Percentiles rank a stretch among this genome's conserved stretches.
These are phyloP conservation scores for Mentha longifolia DNA, from an alignment of 257 asterid genomes.

Conservation along the genomic window DNA sequence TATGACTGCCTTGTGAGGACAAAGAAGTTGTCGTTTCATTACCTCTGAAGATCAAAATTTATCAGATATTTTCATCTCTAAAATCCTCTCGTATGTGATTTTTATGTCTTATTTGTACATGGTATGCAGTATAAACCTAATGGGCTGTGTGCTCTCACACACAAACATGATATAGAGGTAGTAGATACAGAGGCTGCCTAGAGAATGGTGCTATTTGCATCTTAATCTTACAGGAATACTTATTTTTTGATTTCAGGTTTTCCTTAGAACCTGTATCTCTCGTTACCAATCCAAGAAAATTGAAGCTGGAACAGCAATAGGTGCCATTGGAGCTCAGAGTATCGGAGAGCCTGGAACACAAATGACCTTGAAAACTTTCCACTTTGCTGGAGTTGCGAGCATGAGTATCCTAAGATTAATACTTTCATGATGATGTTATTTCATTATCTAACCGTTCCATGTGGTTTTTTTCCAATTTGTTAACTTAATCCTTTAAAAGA, in stretches of 20 bases:
- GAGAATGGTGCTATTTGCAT: slow-evolving; percentile 25
- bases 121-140: neutral
- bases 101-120: neutral
- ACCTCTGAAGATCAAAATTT: neutral
- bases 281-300: slow-evolving; percentile 79
- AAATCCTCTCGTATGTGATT: neutral
- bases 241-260: slow-evolving; percentile 55
- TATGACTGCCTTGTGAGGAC: neutral
- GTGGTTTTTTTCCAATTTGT: slow-evolving; percentile 34
- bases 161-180: neutral
- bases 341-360: slow-evolving; percentile 99
- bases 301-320: slow-evolving; percentile 90
- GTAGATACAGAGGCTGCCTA: neutral
- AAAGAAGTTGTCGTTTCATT: neutral
- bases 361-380: slow-evolving; percentile 97
- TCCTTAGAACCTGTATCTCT: slow-evolving; percentile 74
- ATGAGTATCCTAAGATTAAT: slow-evolving; percentile 85
- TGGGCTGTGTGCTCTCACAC: no score
- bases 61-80: neutral
- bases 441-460: no score
- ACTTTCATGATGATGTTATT: slow-evolving; percentile 27
- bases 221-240: slow-evolving; percentile 22
- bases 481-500: slow-evolving; percentile 65
- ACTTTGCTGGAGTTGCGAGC: slow-evolving; percentile 99
- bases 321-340: slow-evolving; percentile 97